Evolutionary conservation across 1,284 basidiomycete species (phyloP), one percentile per base, ranked within the genome.

Genomic region (Trametes sp.): DNA sequence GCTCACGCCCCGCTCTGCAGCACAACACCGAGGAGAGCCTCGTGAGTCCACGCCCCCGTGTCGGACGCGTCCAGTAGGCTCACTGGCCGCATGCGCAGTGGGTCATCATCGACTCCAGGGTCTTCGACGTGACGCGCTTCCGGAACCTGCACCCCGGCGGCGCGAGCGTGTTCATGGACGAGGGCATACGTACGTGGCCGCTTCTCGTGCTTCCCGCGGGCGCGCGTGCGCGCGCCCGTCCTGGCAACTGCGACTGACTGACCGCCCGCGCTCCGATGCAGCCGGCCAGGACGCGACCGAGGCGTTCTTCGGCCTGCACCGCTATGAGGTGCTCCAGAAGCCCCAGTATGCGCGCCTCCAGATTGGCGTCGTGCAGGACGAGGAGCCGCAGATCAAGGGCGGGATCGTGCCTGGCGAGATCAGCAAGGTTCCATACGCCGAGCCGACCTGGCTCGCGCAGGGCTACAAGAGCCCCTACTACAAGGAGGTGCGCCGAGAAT

Each of bases 231-330:
- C 28, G 21, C 24, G 24, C 23, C 13, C 14, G 9, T 9, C 21
- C 5, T 28, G 48, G 31, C 16, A 50, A 28, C 45, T 21, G 41
- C 9, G 7, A 13, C 9, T 36, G 31, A 35, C 49, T 19, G 16
- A n/a, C n/a, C 46, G 24, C 45, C 10, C 46, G 29, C 46, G 28
- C 29, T 29, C 29, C 49, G 31, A 33, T 48, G 23, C 72, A 88
- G 90, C 89, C 61, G 93, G 92, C 5, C 83, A 92, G 74, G 94
- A 96, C 73, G 93, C 92, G 4, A 95, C 94, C 0, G 91, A 94
- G 57, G 87, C 85, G 3, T 96, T 96, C 80, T 96, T 89, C 72
- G 87, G 89, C 49, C 84, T 96, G 48, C 94, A 96, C 74, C 82
- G 92, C 36, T 84, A 87, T 62, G 93, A 95, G 69, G 84, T 96